Evolutionary conservation across 371 early-diverging fungal genomes (phyloP).

Genomic region (Apophysomyces trapeziformis): DNA sequence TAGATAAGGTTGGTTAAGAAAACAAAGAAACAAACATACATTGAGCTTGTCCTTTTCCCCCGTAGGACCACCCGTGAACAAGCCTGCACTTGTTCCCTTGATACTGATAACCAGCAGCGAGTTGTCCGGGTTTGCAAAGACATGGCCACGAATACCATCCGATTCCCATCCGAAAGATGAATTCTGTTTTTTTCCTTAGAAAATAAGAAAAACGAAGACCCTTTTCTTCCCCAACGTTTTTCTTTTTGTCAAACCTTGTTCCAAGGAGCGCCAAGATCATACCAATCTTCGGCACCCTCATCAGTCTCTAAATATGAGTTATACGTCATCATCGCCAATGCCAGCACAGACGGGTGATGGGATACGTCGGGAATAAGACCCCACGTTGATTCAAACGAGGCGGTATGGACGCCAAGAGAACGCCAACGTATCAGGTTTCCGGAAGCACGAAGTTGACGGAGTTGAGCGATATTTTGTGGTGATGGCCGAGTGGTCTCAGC

Average conservation of each 20-base stretch:
- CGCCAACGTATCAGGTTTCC: conserved; percentile 13
- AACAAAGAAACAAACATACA: conserved; percentile 42
- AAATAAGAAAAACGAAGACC: conserved; percentile 16
- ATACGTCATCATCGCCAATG: conserved; percentile 77
- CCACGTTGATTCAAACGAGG: conserved; percentile 24
- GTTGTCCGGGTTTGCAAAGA: conserved; percentile 74
- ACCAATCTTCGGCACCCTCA: conserved; percentile 63
- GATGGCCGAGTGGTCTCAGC: conserved; percentile 30
- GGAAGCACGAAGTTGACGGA: conserved; percentile 12
- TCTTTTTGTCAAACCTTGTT: conserved; percentile 37
- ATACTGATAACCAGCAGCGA: conserved; percentile 80
- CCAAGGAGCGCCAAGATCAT: conserved; percentile 77
- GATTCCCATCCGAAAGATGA: conserved; percentile 86
- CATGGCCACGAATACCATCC: conserved; percentile 91
- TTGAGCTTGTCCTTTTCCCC: conserved; percentile 84
- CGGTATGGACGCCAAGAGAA: conserved; percentile 4
- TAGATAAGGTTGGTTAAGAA: not conserved
- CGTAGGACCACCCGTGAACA: conserved; percentile 81
- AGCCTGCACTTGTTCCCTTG: conserved; percentile 90
- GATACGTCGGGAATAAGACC: conserved; percentile 70
- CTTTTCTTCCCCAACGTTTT: conserved; percentile 14
- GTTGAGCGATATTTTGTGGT: conserved; percentile 27
- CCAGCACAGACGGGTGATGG: conserved; percentile 69
- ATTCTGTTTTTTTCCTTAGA: conserved; percentile 44
- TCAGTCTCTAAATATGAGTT: conserved; percentile 72